These are phyloP conservation scores for Silene uniflora DNA, from an alignment of 148 eudicot species.

Conservation along the genomic window DNA sequence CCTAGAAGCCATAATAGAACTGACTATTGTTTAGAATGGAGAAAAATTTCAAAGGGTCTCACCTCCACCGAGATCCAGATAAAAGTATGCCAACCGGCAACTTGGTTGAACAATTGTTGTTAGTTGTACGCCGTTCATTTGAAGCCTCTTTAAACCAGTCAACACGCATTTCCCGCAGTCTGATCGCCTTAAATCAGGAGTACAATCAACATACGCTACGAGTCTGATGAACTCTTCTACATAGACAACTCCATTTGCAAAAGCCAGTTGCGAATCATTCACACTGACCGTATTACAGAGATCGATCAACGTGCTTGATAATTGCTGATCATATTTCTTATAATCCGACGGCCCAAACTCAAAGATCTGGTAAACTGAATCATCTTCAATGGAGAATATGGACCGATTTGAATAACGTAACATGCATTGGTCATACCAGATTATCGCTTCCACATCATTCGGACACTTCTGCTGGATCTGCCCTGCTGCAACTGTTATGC, in stretches of 20 bases:
- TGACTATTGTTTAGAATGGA: no score
- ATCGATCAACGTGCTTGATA: conserved; percentile 15
- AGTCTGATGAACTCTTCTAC: not conserved
- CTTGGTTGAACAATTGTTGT: conserved; percentile 23
- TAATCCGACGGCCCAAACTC: conserved; percentile 19
- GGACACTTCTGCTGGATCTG: conserved; percentile 26
- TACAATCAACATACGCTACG: conserved; percentile 24
- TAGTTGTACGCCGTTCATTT: conserved; percentile 19
- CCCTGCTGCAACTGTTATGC: conserved; percentile 22
- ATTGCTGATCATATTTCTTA: conserved; percentile 17
- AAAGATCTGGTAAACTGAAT: conserved; percentile 11
- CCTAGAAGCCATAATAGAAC: no score
- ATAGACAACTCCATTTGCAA: conserved; percentile 15
- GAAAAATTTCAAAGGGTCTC: no score
- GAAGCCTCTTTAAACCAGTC: conserved; percentile 13
- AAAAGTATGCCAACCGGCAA: conserved; percentile 18
- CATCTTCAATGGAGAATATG: conserved; percentile 20
- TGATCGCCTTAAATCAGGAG: conserved; percentile 16
- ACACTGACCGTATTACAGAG: conserved; percentile 16
- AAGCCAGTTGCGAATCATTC: no score
- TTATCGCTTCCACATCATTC: conserved; percentile 17
- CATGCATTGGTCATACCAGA: conserved; percentile 35
- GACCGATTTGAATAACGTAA: conserved; percentile 25
- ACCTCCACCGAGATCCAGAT: conserved; percentile 19
- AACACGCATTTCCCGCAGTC: conserved; percentile 27